A percentile compares a stretch with the other conserved stretches of the same genome.
Evolutionary conservation across 768 basidiomycete species (phyloP).

Genomic region (Roridomyces roridus): DNA sequence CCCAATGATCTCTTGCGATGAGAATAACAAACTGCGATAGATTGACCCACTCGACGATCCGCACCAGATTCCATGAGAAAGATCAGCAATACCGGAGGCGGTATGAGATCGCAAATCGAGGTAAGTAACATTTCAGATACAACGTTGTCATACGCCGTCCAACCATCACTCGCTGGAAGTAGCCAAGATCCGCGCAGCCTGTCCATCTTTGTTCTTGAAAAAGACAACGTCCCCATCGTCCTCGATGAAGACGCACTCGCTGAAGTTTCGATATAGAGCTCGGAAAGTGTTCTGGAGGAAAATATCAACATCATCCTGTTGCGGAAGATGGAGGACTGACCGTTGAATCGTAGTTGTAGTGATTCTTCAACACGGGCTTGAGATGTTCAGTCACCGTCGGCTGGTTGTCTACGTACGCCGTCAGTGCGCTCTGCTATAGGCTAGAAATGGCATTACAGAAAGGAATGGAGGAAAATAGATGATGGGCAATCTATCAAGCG

Average conservation of each 20-base stretch:
- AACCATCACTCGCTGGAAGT: neutral
- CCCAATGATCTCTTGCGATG: too few relatives aligned
- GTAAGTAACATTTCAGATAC: too few relatives aligned
- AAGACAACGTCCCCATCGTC: constrained; percentile 60
- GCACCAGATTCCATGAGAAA: too few relatives aligned
- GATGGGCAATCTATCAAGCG: constrained; percentile 55
- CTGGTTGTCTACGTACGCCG: constrained; percentile 48
- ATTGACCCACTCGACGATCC: too few relatives aligned
- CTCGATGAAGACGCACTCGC: constrained; percentile 62
- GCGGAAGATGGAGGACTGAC: constrained; percentile 41
- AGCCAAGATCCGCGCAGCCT: constrained; percentile 26
- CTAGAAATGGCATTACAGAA: constrained; percentile 51
- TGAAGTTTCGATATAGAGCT: constrained; percentile 64
- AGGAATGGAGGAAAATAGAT: constrained; percentile 61
- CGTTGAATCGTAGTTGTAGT: constrained; percentile 65
- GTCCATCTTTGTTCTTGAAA: constrained; percentile 56
- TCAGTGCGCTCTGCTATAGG: constrained; percentile 10
- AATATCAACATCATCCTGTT: neutral
- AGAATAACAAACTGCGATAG: too few relatives aligned
- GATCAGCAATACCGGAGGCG: too few relatives aligned
- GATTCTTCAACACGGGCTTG: constrained; percentile 55
- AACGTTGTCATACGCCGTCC: neutral
- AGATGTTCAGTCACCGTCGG: constrained; percentile 51
- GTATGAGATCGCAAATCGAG: too few relatives aligned
- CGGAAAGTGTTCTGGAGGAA: constrained; percentile 29